Evolutionary conservation across 139 green algal species (phyloP).

Genomic region (Picochlorum sp.): DNA sequence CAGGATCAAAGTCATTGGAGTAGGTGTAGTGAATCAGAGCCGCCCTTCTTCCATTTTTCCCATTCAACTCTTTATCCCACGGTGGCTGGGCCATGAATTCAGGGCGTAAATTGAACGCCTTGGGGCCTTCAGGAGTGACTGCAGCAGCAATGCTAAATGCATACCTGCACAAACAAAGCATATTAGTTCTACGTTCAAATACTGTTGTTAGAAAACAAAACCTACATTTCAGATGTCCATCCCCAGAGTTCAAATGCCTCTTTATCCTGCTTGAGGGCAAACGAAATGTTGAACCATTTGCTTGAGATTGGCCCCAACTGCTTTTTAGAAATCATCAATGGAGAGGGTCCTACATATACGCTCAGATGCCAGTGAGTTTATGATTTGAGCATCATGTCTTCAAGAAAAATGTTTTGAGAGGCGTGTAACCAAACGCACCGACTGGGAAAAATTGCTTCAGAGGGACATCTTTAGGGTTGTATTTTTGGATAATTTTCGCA

Average conservation of each 20-base stretch:
- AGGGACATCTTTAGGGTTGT: constrained; percentile 23
- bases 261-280: constrained; percentile 49
- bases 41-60: constrained; percentile 16
- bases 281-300: constrained; percentile 37
- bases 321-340: constrained; percentile 47
- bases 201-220: too few species aligned
- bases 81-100: constrained; percentile 61
- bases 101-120: constrained; percentile 32
- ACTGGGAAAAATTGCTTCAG: constrained; percentile 36
- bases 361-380: neutral
- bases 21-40: constrained; percentile 77
- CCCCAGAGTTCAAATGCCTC: constrained; percentile 54
- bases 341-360: constrained; percentile 32
- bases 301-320: constrained; percentile 42
- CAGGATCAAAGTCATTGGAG: constrained; percentile 47
- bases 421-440: neutral
- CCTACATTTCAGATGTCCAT: constrained; percentile 66
- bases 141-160: constrained; percentile 34
- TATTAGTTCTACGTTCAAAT: neutral
- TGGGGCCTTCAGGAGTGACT: constrained; percentile 13
- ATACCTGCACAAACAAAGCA: constrained; percentile 16
- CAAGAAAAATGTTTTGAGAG: too few species aligned
- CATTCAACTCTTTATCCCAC: constrained; percentile 38
- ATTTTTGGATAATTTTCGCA: constrained; percentile 12
- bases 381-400: too few species aligned